Base-by-base conservation (phyloP, 2,329 filamentous ascomycete species). In the Daldinia sp. region DNA sequence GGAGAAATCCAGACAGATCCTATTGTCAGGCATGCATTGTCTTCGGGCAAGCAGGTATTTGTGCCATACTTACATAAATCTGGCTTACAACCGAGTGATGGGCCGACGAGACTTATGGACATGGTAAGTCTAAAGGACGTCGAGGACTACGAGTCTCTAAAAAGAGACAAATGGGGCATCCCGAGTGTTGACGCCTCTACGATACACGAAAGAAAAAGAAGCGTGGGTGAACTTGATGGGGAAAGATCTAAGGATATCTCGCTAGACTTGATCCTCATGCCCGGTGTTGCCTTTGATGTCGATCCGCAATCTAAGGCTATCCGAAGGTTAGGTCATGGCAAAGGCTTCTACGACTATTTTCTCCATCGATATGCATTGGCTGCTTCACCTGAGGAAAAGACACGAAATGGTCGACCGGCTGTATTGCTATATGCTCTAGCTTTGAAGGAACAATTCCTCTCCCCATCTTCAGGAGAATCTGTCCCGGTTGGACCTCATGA, bases 341-440 rank as follows among this genome's bases (percentile, higher is more conserved):
- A 93, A 80, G 96, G 96, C 35, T 99, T 97, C 82, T 99, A 99
- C 84, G 96, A 99, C 82, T 92, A 90, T 79, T 99, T 97, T 80
- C 82, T 99, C 77, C 88, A 91, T 76, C 89, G 91, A 73, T 97
- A 94, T 75, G 79, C 82, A 59, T 78, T 86, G 79, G 78, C 78
- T 67, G 70, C 71, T 55, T 72, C 76, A 53, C 72, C 80, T 54
- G 76, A 78, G 62, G 76, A 78, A 46, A 77, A 77, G 41, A 76
- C 76, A 46, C 73, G 78, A 35, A 74, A 78, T 71, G 74, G 73
- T 58, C 75, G 74, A 58, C 76, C 78, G 62, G 78, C 82, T 75
- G 79, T 87, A 76, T 81, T 85, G 70, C 81, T 90, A 72, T 89
- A 93, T 80, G 96, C 93, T 67, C 86, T 98, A 77, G 92, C 93